Evolutionary conservation across 179 eudicot species (phyloP).

Genomic region (Drosera spatulata): DNA sequence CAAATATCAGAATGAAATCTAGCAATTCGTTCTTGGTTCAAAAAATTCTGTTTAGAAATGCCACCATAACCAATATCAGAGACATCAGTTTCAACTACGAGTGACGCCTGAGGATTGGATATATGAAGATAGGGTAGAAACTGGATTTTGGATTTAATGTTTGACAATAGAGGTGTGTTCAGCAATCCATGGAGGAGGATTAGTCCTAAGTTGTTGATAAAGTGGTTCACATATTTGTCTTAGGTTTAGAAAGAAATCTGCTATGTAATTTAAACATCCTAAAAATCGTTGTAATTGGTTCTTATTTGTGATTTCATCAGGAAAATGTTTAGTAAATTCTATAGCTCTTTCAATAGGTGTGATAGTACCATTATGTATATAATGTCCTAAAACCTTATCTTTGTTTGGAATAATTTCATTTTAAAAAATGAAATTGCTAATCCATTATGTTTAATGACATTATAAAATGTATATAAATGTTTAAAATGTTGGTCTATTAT

Average conservation of each 20-base stretch:
- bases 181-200: background rate
- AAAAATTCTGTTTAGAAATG: too few species aligned
- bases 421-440: too few species aligned
- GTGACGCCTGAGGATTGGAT: background rate
- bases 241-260: background rate
- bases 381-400: background rate
- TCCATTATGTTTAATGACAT: too few species aligned
- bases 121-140: background rate
- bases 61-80: too few species aligned
- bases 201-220: background rate
- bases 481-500: constrained; percentile 1
- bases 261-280: background rate
- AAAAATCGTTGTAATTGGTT: background rate
- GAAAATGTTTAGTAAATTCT: too few species aligned
- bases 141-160: background rate
- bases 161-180: background rate
- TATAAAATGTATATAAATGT: background rate
- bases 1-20: constrained; percentile 1
- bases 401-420: too few species aligned
- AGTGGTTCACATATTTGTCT: background rate
- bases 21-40: background rate
- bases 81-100: too few species aligned
- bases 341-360: background rate
- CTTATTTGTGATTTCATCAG: too few species aligned
- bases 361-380: background rate